Evolutionary conservation across 192 early-diverging fungal genomes (phyloP).

Genomic region (Backusella morwellensis): DNA sequence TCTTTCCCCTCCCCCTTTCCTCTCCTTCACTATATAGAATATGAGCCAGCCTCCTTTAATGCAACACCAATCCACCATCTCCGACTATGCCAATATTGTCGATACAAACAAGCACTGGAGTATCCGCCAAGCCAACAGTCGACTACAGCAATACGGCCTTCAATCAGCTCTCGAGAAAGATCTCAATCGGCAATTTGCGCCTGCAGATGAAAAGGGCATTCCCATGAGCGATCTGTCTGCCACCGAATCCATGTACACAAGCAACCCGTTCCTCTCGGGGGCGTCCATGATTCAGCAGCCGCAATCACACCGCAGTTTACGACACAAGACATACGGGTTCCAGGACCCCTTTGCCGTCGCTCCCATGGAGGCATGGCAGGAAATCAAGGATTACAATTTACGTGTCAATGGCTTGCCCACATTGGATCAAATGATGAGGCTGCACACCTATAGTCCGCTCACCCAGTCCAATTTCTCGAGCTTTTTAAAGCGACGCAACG

Average conservation of each 20-base stretch:
- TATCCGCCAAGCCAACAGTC: constrained; percentile 33
- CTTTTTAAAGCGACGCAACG: constrained; percentile 29
- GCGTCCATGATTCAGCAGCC: neutral
- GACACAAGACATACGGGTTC: constrained; percentile 25
- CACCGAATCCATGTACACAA: neutral
- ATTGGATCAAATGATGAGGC: constrained; percentile 33
- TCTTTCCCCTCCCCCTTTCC: neutral
- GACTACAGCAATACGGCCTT: constrained; percentile 5
- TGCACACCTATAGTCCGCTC: constrained; percentile 31
- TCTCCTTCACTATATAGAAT: neutral
- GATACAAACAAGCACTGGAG: constrained; percentile 19
- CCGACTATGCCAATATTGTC: constrained; percentile 9
- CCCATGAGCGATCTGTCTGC: constrained; percentile 12
- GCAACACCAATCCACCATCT: neutral
- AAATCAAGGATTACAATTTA: constrained; percentile 40
- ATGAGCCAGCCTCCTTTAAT: neutral
- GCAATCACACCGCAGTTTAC: neutral
- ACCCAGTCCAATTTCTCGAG: constrained; percentile 38
- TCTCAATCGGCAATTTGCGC: constrained; percentile 14
- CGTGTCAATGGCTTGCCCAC: constrained; percentile 37
- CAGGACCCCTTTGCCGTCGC: constrained; percentile 30
- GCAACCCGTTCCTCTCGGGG: constrained; percentile 19
- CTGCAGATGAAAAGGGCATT: constrained; percentile 20
- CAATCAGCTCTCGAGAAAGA: constrained; percentile 23
- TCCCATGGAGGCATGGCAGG: constrained; percentile 38